Evolutionary conservation across 768 basidiomycete genomes (phyloP).

Genomic region (Trametes gibbosa): DNA sequence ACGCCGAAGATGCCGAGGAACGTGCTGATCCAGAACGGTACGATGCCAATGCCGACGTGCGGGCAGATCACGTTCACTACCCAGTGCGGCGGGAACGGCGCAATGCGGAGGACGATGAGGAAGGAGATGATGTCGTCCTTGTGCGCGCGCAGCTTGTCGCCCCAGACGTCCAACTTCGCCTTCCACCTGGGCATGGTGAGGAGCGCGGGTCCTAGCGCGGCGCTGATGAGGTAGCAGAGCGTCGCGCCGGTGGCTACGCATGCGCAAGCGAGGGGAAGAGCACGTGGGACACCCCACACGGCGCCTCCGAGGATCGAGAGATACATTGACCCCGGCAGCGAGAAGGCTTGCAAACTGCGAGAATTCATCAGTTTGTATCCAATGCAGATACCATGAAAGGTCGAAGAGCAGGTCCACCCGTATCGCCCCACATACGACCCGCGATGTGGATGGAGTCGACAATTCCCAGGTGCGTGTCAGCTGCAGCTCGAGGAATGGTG

Average conservation of each 20-base stretch:
- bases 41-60: conserved; percentile 82
- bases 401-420: background rate
- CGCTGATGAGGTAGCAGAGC: conserved; percentile 89
- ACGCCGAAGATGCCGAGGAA: conserved; percentile 91
- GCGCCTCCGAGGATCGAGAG: conserved; percentile 95
- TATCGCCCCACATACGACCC: background rate
- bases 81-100: conserved; percentile 96
- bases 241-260: conserved; percentile 91
- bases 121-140: conserved; percentile 87
- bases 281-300: conserved; percentile 86
- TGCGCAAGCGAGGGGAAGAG: conserved; percentile 86
- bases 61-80: conserved; percentile 91
- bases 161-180: conserved; percentile 78
- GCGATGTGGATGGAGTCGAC: background rate
- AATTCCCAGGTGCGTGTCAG: background rate
- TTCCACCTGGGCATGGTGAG: conserved; percentile 86
- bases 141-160: conserved; percentile 71
- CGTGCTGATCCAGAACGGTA: conserved; percentile 88
- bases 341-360: conserved; percentile 88
- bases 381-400: background rate
- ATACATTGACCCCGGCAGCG: conserved; percentile 96
- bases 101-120: conserved; percentile 91
- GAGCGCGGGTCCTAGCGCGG: conserved; percentile 89
- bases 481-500: background rate
- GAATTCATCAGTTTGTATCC: background rate